Conservation (phyloP, 1,139 yeast genomes). For the Taphrina pruni region DNA sequence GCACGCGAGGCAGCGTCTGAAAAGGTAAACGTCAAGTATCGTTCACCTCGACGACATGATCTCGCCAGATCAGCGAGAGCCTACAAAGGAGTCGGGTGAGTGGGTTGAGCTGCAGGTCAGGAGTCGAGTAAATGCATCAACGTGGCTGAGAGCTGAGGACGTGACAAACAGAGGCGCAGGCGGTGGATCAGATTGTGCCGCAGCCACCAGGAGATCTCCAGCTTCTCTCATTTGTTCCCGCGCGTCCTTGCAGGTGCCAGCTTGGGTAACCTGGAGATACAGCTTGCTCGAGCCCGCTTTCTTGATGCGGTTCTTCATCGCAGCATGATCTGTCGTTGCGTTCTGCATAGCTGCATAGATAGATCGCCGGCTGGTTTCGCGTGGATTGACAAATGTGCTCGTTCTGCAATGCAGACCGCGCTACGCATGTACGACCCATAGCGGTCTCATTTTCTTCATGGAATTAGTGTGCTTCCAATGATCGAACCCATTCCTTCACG, state of each 20-base stretch:
- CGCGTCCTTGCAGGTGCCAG: not conserved
- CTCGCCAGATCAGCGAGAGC: not conserved
- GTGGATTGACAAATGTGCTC: too few species aligned
- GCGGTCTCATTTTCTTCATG: too few species aligned
- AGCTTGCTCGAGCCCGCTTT: too few species aligned
- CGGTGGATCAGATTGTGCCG: not conserved
- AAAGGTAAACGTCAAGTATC: not conserved
- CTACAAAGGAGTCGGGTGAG: conserved; percentile 1
- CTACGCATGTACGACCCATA: too few species aligned
- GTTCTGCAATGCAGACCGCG: too few species aligned
- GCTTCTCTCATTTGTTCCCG: not conserved
- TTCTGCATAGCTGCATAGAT: too few species aligned
- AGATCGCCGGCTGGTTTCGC: too few species aligned
- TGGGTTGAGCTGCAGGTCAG: conserved; percentile 7
- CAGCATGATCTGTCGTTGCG: too few species aligned
- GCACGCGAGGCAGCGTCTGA: not conserved
- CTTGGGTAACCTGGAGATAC: too few species aligned
- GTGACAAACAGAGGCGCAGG: conserved; percentile 9
- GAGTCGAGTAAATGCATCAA: not conserved
- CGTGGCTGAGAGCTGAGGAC: conserved; percentile 2
- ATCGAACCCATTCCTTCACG: too few species aligned
- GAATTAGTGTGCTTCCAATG: too few species aligned
- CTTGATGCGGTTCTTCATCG: too few species aligned
- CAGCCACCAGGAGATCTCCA: conserved; percentile 11
- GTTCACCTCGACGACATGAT: not conserved